A percentile compares a stretch with the other conserved stretches of the same genome.
Evolutionary conservation across 2,329 filamentous ascomycete species (phyloP).

Genomic region (Botrytis fragariae): DNA sequence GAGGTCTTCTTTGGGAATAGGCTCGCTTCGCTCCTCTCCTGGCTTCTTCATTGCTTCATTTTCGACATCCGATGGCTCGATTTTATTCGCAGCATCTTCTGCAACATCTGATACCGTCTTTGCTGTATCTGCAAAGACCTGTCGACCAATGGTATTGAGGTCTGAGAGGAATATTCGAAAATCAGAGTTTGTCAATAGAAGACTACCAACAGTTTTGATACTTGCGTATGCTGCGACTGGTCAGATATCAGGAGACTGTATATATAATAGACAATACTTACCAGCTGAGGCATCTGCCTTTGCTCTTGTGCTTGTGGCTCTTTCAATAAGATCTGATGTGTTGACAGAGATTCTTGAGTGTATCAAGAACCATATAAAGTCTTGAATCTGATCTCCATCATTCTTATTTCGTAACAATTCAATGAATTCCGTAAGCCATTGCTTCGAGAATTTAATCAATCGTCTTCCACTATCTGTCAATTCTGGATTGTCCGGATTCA

Average conservation of each 20-base stretch:
- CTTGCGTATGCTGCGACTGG: constrained; percentile 66
- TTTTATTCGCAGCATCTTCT: constrained; percentile 66
- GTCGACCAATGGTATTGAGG: constrained; percentile 71
- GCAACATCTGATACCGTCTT: constrained; percentile 75
- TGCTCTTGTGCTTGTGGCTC: constrained; percentile 60
- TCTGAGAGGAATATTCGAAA: constrained; percentile 86
- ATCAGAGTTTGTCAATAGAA: constrained; percentile 87
- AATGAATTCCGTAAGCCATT: constrained; percentile 77
- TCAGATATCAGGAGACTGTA: constrained; percentile 29
- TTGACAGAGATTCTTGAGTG: constrained; percentile 72
- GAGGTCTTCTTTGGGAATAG: constrained; percentile 63
- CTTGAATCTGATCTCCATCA: constrained; percentile 78
- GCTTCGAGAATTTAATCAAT: constrained; percentile 67
- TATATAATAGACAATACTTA: constrained; percentile 39
- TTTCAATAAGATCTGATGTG: constrained; percentile 58
- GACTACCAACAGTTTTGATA: constrained; percentile 74
- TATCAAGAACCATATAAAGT: constrained; percentile 82
- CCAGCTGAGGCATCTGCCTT: constrained; percentile 71
- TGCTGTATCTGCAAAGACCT: constrained; percentile 85
- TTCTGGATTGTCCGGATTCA: constrained; percentile 72
- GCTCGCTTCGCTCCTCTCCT: constrained; percentile 25
- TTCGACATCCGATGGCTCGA: constrained; percentile 67
- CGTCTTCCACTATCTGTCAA: constrained; percentile 75
- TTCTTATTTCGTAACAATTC: constrained; percentile 84
- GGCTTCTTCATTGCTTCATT: constrained; percentile 50